Percentiles rank a stretch among this genome's conserved stretches.
Evolutionary conservation across 306 rosid species (phyloP).

Genomic region (Dalbergia oliveri): DNA sequence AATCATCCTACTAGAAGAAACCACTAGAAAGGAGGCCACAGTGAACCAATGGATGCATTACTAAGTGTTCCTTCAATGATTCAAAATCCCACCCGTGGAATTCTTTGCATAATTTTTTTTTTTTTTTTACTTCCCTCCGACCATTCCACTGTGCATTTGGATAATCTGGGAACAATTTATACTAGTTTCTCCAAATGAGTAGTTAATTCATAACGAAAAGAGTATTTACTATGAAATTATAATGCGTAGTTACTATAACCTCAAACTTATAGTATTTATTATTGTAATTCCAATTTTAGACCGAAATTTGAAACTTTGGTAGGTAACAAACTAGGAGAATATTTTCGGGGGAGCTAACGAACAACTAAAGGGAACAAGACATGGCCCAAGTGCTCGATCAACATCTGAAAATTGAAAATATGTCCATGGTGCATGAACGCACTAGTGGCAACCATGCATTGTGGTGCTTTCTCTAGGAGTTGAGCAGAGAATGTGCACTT

Average conservation of each 20-base stretch:
- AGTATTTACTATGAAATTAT: no score
- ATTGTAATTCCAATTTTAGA: not conserved
- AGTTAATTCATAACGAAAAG: no score
- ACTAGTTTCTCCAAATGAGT: no score
- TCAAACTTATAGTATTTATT: no score
- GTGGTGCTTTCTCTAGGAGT: not conserved
- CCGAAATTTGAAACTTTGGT: not conserved
- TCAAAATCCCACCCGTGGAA: not conserved
- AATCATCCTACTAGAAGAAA: not conserved
- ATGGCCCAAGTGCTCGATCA: not conserved
- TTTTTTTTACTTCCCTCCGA: no score
- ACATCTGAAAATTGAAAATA: not conserved
- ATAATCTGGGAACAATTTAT: no score
- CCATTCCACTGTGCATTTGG: no score
- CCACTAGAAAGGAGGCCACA: not conserved
- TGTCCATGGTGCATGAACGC: not conserved
- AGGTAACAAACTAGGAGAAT: not conserved
- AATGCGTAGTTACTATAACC: not conserved
- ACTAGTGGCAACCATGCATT: not conserved
- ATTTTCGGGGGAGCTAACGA: not conserved
- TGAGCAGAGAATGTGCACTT: not conserved
- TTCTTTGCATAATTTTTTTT: not conserved
- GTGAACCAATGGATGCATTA: not conserved
- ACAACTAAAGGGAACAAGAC: not conserved
- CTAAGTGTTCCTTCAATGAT: not conserved